Conservation (phyloP, 202 grass and related monocot genomes). For the Eragrostis tef region DNA sequence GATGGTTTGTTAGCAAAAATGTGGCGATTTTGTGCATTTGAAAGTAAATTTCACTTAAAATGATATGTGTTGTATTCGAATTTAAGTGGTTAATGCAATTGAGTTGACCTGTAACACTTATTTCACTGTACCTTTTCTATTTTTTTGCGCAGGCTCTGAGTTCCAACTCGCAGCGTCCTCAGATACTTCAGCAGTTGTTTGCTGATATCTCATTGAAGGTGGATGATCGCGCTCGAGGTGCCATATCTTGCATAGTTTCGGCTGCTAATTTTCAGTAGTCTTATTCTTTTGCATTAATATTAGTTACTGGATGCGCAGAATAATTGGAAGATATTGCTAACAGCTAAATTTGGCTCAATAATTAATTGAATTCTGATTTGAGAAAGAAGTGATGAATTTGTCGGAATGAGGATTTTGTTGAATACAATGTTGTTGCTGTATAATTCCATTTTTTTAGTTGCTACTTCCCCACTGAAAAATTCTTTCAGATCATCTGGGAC, state of each 20-base stretch:
- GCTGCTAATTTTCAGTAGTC: background rate
- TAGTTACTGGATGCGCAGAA: background rate
- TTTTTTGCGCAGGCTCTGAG: constrained; percentile 61
- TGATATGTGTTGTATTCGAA: background rate
- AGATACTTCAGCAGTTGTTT: constrained; percentile 78
- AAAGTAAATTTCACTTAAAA: background rate
- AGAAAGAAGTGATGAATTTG: background rate
- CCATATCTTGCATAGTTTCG: constrained; percentile 18
- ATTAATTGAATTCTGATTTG: constrained; percentile 6
- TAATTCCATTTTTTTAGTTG: background rate
- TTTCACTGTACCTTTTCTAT: background rate
- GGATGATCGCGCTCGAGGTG: constrained; percentile 79
- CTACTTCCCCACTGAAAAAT: constrained; percentile 6
- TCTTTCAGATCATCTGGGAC: no score
- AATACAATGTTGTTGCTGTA: constrained; percentile 16
- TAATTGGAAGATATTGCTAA: background rate
- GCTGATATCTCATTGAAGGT: constrained; percentile 81
- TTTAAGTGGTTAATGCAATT: constrained; percentile 18
- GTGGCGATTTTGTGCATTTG: background rate
- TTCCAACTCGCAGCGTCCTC: constrained; percentile 58
- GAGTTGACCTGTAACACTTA: background rate
- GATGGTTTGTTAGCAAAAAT: background rate
- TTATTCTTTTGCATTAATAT: constrained; percentile 11
- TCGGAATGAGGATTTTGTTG: background rate
- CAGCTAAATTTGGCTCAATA: no score